phyloP scores from a whole-genome alignment of 805 yeast species.

The Brettanomyces nanus region DNA sequence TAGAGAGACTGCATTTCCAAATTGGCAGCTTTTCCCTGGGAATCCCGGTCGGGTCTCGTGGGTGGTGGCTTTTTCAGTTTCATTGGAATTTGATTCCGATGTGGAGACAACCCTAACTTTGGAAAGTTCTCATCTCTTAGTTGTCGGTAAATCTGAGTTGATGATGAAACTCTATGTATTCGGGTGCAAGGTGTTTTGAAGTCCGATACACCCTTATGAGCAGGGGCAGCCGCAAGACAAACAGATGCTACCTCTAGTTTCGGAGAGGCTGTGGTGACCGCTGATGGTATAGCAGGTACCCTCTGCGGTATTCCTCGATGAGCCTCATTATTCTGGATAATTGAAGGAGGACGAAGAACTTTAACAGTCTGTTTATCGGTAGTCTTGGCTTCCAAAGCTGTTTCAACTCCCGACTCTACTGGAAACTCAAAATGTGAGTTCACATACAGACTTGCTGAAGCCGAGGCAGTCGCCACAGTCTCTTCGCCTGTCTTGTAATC shows the following conservation, averaged over 20 bases:
- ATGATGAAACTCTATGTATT: constrained; percentile 2
- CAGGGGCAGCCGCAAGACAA: background rate
- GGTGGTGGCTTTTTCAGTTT: background rate
- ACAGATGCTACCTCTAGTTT: too few species aligned
- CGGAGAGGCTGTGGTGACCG: too few species aligned
- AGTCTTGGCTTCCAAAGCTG: too few species aligned
- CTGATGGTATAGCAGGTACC: too few species aligned
- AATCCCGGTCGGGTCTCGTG: background rate
- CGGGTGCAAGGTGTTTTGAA: background rate
- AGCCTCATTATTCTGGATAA: too few species aligned
- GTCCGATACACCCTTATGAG: too few species aligned
- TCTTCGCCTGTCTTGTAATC: background rate
- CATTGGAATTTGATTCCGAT: background rate
- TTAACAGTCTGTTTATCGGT: background rate
- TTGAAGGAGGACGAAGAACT: too few species aligned
- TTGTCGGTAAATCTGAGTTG: background rate
- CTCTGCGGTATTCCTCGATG: too few species aligned
- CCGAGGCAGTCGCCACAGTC: constrained; percentile 1
- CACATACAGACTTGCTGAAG: constrained; percentile 20
- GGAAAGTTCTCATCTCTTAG: constrained; percentile 1
- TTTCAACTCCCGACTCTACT: constrained; percentile 1
- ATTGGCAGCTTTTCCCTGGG: too few species aligned
- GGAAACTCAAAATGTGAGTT: constrained; percentile 28
- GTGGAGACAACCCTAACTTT: background rate
- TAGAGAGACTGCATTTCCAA: background rate